Base-by-base conservation (phyloP, 805 yeast species). In the Wickerhamomyces tratensis region DNA sequence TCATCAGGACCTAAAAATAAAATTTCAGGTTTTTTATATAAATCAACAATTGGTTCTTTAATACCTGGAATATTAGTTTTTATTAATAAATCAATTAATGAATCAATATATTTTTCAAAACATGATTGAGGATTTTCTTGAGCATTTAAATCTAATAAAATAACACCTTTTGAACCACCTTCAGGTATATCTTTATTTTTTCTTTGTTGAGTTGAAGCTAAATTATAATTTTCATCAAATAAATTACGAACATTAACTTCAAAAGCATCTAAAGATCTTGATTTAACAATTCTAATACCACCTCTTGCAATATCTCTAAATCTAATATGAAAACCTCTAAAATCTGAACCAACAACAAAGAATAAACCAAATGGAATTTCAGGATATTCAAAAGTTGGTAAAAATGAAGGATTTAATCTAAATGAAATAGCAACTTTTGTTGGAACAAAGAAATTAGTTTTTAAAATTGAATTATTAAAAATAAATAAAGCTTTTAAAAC, bases 1-100 rank as follows among this genome's bases (percentile, higher is more conserved):
- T 91, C 98, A 67, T 91, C 98, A n/a, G 98, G 98, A 43, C 98
- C 98, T 81, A 91, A 83, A 64, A 86, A 91, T 53, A 93, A 69
- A 54, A 93, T 91, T 70, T 91, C 98, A 40, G 85, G 86, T 57
- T 83, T 75, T 44, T 78, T 77, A 61, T 86, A 82, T 44, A 86
- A 69, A 61, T 91, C 98, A 41, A 91, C 89, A 59, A 88, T 82
- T 43, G 77, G 69, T 55, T 84, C 95, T 67, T 86, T 81, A 49
- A 80, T 75, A 38, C 91, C 88, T 41, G 88, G 88, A 45, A 79
- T 69, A 56, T 67, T 58, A 42, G 81, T 82, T 46, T 77, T 77
- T 55, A 89, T 76, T 54, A 89, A 71, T 50, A 91, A 71, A 62
- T 91, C 98, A 51, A 91, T 76, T 51, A 93, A 72, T 2, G 98